Base-by-base conservation (phyloP, 208 protist species). In the Leishmania mexicana region DNA sequence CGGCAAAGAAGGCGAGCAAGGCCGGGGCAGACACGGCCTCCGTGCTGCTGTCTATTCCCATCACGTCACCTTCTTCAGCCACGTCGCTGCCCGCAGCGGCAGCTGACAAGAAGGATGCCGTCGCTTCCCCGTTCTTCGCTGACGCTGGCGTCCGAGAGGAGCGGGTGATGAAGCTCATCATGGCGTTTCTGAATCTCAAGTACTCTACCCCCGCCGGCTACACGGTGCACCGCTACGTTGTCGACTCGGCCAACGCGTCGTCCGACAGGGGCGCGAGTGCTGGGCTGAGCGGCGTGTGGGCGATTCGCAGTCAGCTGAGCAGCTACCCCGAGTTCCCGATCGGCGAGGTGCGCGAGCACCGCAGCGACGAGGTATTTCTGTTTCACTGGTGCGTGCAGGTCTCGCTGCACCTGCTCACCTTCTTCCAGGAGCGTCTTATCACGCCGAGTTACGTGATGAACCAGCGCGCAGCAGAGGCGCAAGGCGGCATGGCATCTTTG, bases 331-430 rank as follows among this genome's bases (percentile, higher is more conserved):
- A 87, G 65, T 93, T 91, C 81, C 88, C 88, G 42, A 78, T 89
- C 73, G 86, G 85, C 76, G 53, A 84, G 28, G 75, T 83, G 53
- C 81, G 67, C 73, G 89, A 93, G 79, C 86, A 93, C 78, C 86
- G 85, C 73, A 81, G 87, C 35, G 93, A 97, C 67, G 94, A 97
- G 81, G 70, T 92, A 31, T 96, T 94, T 77, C 86, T 96, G 35
- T 90, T 96, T 74, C 94, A 97, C 83, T 96, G 92, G 92, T 93
- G 87, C 75, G 87, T 78, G 64, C 94, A 97, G 80, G 86, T 96
- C 13, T 89, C 92, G 35, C 85, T 97, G 67, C 90, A 97, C 80
- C 85, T 93, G 51, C 57, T 97, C 49, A 83, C 89, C 19, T 84
- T 94, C 51, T 96, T 96, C 65, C 94, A 97, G 76, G 93, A 97